Percentiles rank a stretch among this genome's conserved stretches.
phyloP scores from a whole-genome alignment of 1,284 basidiomycete species.

The Polyporus tsugae region DNA sequence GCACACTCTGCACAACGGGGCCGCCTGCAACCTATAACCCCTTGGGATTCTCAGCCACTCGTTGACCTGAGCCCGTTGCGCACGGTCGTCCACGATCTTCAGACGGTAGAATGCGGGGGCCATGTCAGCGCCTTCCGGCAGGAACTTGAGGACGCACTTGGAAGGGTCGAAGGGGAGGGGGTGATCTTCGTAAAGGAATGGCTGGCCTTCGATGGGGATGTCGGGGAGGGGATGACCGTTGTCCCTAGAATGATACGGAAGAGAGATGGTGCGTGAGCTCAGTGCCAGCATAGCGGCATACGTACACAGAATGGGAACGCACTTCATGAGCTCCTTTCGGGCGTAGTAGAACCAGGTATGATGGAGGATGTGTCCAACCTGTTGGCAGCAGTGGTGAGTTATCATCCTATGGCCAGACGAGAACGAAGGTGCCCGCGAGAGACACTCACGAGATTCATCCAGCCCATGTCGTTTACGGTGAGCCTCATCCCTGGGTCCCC shows the following conservation, averaged over 20 bases:
- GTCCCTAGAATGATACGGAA: neutral
- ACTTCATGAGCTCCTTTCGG: neutral
- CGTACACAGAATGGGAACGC: neutral
- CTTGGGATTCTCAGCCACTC: neutral
- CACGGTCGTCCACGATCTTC: neutral
- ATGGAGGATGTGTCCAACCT: neutral
- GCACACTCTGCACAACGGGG: constrained; percentile 4
- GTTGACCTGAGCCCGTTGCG: constrained; percentile 5
- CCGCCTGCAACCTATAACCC: too few species aligned
- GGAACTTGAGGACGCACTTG: constrained; percentile 12
- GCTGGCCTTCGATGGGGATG: neutral
- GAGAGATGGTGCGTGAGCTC: too few species aligned
- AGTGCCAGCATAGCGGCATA: too few species aligned
- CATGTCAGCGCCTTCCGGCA: constrained; percentile 12
- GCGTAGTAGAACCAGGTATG: neutral
- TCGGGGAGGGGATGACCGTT: neutral
- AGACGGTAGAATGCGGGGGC: constrained; percentile 1
- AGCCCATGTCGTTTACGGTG: constrained; percentile 2
- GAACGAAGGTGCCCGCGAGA: neutral
- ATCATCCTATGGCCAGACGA: neutral
- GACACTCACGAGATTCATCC: constrained; percentile 10
- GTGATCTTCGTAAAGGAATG: constrained; percentile 2
- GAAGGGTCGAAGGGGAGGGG: neutral
- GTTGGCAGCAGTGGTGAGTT: too few species aligned
- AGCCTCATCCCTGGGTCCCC: constrained; percentile 14